Percentiles rank a stretch among this genome's conserved stretches.
phyloP scores from a whole-genome alignment of 371 early-diverging fungal species.

The Phascolomyces articulosus region DNA sequence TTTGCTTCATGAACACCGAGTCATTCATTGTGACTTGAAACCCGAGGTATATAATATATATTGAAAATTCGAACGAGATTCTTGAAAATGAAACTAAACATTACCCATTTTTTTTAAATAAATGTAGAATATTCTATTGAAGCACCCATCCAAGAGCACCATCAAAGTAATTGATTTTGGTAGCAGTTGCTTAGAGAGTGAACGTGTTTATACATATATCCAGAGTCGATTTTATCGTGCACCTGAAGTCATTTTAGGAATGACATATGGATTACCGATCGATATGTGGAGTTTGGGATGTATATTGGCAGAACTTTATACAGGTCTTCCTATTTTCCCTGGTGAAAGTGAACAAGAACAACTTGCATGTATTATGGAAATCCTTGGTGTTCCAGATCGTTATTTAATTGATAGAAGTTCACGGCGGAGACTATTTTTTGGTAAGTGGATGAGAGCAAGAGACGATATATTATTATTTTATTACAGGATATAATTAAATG shows the following conservation, averaged over 20 bases:
- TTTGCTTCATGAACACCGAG: conserved; percentile 73
- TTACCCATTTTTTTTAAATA: not conserved
- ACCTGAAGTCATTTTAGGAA: conserved; percentile 93
- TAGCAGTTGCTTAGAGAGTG: conserved; percentile 76
- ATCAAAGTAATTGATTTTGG: conserved; percentile 97
- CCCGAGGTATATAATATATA: conserved; percentile 75
- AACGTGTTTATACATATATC: conserved; percentile 90
- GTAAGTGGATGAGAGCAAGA: conserved; percentile 33
- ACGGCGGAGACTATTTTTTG: conserved; percentile 84
- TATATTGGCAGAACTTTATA: conserved; percentile 92
- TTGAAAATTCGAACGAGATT: not conserved
- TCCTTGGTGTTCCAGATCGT: conserved; percentile 76
- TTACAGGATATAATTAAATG: no score
- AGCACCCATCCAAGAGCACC: conserved; percentile 49
- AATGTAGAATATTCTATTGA: conserved; percentile 66
- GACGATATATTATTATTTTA: no score
- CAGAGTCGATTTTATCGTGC: conserved; percentile 96
- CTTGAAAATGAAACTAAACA: not conserved
- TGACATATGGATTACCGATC: conserved; percentile 81
- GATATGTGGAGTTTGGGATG: conserved; percentile 99
- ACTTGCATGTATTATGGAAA: conserved; percentile 91
- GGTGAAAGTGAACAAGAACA: conserved; percentile 98
- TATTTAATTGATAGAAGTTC: conserved; percentile 76
- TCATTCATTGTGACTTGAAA: conserved; percentile 99
- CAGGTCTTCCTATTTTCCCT: conserved; percentile 93